Conservation (phyloP, 2,329 filamentous ascomycete species). For the Phyllosticta ampelicida region DNA sequence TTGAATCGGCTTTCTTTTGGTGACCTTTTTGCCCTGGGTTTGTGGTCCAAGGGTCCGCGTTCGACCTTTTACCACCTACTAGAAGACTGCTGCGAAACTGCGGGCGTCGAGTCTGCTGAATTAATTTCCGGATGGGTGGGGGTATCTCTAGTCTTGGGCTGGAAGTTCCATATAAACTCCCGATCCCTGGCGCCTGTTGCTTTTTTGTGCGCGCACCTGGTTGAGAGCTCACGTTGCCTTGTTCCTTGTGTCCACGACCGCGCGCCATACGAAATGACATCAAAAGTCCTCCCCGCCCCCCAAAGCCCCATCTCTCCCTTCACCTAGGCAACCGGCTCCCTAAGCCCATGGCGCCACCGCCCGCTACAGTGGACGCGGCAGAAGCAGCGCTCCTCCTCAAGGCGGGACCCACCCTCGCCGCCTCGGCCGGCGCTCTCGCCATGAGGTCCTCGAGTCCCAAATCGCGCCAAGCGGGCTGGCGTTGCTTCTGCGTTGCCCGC, state of each 20-base stretch:
- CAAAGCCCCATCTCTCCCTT: background rate
- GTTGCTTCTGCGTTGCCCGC: constrained; percentile 60
- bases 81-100: background rate
- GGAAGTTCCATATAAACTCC: background rate
- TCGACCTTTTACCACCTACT: background rate
- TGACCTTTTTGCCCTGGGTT: background rate
- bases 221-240: background rate
- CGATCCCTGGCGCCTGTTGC: background rate
- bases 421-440: constrained; percentile 45
- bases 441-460: constrained; percentile 62
- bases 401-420: constrained; percentile 5
- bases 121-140: background rate
- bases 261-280: background rate
- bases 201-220: background rate
- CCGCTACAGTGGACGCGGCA: background rate
- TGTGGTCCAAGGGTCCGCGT: background rate
- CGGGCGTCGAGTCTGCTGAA: background rate
- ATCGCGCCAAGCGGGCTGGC: constrained; percentile 69
- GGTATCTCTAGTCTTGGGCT: background rate
- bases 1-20: background rate
- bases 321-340: constrained; percentile 11
- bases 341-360: background rate
- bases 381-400: background rate
- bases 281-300: background rate
- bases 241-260: background rate